A percentile compares a stretch with the other conserved stretches of the same genome.
phyloP scores from a whole-genome alignment of 2,329 filamentous ascomycete genomes.

The Calonectria pseudoreteaudii region DNA sequence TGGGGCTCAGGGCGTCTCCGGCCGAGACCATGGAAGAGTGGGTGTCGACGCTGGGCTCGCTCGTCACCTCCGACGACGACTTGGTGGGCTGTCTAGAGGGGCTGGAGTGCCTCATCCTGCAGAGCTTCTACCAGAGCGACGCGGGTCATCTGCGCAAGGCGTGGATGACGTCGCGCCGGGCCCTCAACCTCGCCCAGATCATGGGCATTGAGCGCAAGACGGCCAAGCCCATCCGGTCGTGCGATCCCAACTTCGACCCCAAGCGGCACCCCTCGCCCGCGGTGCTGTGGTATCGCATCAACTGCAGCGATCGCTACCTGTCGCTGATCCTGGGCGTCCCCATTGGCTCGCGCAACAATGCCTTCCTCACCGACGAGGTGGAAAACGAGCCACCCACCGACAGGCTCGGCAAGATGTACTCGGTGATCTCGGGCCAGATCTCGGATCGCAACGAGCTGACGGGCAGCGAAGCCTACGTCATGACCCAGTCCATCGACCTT shows the following conservation, averaged over 20 bases:
- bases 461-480: constrained; percentile 51
- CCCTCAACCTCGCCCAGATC: constrained; percentile 62
- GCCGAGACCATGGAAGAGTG: constrained; percentile 44
- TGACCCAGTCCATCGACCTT: constrained; percentile 58
- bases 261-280: constrained; percentile 37
- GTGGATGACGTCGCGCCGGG: constrained; percentile 64
- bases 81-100: constrained; percentile 64
- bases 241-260: constrained; percentile 50
- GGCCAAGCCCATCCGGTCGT: constrained; percentile 50
- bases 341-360: constrained; percentile 54
- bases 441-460: constrained; percentile 58
- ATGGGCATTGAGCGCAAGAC: constrained; percentile 59
- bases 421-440: constrained; percentile 56
- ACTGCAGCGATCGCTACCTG: constrained; percentile 62
- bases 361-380: constrained; percentile 47
- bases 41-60: constrained; percentile 46
- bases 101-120: constrained; percentile 62
- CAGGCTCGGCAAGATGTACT: constrained; percentile 58
- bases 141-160: constrained; percentile 65
- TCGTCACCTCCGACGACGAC: constrained; percentile 64
- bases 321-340: constrained; percentile 64
- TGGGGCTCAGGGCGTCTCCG: constrained; percentile 35
- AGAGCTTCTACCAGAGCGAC: constrained; percentile 63
- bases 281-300: constrained; percentile 62
- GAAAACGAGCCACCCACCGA: constrained; percentile 52